Conservation (phyloP, 495 filamentous ascomycete genomes). For the Hypoxylon rickii region DNA sequence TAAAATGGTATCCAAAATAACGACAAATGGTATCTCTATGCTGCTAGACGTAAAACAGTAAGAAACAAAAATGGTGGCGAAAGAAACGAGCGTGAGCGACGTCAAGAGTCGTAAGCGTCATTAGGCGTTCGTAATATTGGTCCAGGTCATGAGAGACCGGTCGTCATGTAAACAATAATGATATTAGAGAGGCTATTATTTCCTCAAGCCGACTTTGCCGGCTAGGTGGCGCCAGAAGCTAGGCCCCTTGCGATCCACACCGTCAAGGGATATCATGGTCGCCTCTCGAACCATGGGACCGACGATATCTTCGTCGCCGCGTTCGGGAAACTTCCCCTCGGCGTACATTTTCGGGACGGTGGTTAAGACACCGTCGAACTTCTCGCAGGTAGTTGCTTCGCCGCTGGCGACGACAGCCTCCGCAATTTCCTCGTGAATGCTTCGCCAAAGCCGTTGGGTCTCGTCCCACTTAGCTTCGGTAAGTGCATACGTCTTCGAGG, state of each 20-base stretch:
- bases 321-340: slow-evolving; percentile 82
- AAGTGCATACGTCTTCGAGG: slow-evolving; percentile 79
- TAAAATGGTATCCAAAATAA: slow-evolving; percentile 34
- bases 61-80: not conserved
- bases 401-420: slow-evolving; percentile 50
- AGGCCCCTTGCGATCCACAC: slow-evolving; percentile 45
- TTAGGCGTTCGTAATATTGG: slow-evolving; percentile 23
- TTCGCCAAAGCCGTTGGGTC: slow-evolving; percentile 72
- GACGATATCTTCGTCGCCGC: slow-evolving; percentile 89
- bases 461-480: slow-evolving; percentile 85
- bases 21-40: slow-evolving; percentile 38
- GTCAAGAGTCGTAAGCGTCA: slow-evolving; percentile 27
- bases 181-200: slow-evolving; percentile 20
- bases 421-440: slow-evolving; percentile 63
- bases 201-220: slow-evolving; percentile 50
- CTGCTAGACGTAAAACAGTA: slow-evolving; percentile 23
- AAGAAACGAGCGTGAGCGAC: slow-evolving; percentile 28
- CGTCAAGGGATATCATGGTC: slow-evolving; percentile 48
- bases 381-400: slow-evolving; percentile 33
- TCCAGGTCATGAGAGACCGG: slow-evolving; percentile 6
- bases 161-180: slow-evolving; percentile 3
- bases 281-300: slow-evolving; percentile 81
- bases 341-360: slow-evolving; percentile 58
- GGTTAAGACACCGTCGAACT: slow-evolving; percentile 46
- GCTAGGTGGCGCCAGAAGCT: slow-evolving; percentile 51